Conservation (phyloP, 129 eudicot genomes). For the Lactuca sativa region DNA sequence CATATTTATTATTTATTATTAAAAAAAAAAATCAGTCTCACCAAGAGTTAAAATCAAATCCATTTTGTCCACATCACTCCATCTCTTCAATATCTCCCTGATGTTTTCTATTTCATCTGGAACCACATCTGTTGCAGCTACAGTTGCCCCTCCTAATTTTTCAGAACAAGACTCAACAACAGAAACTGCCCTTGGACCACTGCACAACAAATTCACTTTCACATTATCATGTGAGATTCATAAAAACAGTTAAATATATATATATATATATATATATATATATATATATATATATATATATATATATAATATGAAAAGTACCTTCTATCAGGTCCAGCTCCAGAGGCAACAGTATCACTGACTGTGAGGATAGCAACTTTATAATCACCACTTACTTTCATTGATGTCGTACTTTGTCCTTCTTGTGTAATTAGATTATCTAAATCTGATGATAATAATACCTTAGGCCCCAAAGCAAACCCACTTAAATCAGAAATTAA, state of each 20-base stretch:
- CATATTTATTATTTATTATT: constrained; percentile 4
- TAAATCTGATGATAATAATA: constrained; percentile 24
- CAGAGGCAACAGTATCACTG: constrained; percentile 90
- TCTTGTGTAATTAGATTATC: constrained; percentile 14
- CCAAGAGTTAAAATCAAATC: constrained; percentile 97
- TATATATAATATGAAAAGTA: constrained; percentile 13
- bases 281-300: too few relatives aligned
- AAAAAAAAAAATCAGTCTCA: constrained; percentile 12
- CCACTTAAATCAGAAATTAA: constrained; percentile 60
- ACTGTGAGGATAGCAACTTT: constrained; percentile 90
- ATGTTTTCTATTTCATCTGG: constrained; percentile 74
- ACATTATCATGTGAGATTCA: not conserved
- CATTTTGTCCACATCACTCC: constrained; percentile 88
- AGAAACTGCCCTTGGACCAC: constrained; percentile 96
- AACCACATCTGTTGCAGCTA: constrained; percentile 86
- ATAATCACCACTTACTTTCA: constrained; percentile 26
- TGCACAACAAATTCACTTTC: constrained; percentile 27
- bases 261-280: too few relatives aligned
- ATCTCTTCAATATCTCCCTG: constrained; percentile 58
- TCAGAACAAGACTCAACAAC: constrained; percentile 79
- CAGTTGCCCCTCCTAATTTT: constrained; percentile 79
- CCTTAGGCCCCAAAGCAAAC: constrained; percentile 22
- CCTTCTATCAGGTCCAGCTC: constrained; percentile 91
- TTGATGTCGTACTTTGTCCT: constrained; percentile 21
- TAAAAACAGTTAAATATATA: not conserved